Base-by-base conservation (phyloP, 2,329 filamentous ascomycete species). In the Sphaerulina vaccinii region DNA sequence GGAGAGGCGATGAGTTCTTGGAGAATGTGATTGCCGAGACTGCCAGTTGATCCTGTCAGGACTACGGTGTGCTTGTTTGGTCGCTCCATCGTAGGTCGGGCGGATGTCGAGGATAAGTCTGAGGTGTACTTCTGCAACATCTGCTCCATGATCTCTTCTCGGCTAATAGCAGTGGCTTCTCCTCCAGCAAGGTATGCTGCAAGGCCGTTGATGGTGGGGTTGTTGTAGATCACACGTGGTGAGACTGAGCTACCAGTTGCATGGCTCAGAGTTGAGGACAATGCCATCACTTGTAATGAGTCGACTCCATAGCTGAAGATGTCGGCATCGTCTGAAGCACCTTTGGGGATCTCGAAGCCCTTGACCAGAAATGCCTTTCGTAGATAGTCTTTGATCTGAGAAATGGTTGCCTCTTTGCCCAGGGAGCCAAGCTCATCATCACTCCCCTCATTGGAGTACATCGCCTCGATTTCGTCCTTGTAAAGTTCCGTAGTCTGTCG, bases 391-490 rank as follows among this genome's bases (percentile, higher is more conserved):
- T 58, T 61, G 6, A 61, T 51, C 2, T 56, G 54, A 19, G 49
- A 56, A 8, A 62, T 49, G 3, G 59, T 57, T 5, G 57, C 53
- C 11, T 54, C 50, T 16, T 48, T 24, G 9, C 41, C 18, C 1
- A 59, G 43, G 10, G 33, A 11, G 2, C 49, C 51, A 7, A 59
- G 36, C 13, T 51, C 54, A 24, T 59, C 51, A 18, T 59, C 54
- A 21, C 48, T 51, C n/a, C 22, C 37, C 35, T 56, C 59, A 19
- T 62, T 60, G 3, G 53, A 57, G 57, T 79, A 80, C 3, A 79
- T 64, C 0, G 67, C 65, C 3, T 79, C 72, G 35, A 80, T 79
- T 50, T 79, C 76, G 1, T 70, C 57, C 2, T 62, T 61, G 42
- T 78, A 80, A 1, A 73, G 62, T 2, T 61, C 54, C 1, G 23